These are phyloP conservation scores for Helianthus tuberosus DNA, from an alignment of 129 eudicot species.

Conservation along the genomic window DNA sequence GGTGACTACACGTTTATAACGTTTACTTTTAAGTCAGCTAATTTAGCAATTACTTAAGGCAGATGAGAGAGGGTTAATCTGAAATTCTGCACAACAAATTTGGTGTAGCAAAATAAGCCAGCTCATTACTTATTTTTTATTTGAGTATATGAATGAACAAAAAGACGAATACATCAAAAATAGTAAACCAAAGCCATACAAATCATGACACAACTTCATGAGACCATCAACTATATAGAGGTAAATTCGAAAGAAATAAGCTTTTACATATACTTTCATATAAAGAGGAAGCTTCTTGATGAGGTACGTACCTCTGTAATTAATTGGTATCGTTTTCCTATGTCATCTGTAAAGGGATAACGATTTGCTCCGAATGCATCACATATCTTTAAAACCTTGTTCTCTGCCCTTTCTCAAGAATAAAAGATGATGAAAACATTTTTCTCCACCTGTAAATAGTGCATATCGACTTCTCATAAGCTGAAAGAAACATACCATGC, in stretches of 20 bases:
- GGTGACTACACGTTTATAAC: slow-evolving; percentile 1
- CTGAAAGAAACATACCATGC: slow-evolving; percentile 16
- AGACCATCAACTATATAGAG: slow-evolving; percentile 9
- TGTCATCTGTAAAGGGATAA: slow-evolving; percentile 79
- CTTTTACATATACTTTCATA: slow-evolving; percentile 3
- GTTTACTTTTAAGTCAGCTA: background rate
- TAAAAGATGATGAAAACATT: slow-evolving; percentile 78
- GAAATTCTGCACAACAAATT: background rate
- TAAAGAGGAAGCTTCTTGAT: slow-evolving; percentile 16
- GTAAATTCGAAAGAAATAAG: background rate
- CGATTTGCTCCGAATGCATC: slow-evolving; percentile 98
- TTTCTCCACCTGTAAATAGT: slow-evolving; percentile 74
- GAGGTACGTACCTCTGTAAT: slow-evolving; percentile 59
- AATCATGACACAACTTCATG: background rate
- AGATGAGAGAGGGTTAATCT: background rate
- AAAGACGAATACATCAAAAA: background rate
- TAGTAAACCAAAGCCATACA: slow-evolving; percentile 17
- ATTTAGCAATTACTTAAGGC: background rate
- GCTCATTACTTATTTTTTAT: background rate
- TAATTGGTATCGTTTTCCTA: slow-evolving; percentile 65
- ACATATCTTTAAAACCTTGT: slow-evolving; percentile 81
- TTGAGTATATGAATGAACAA: slow-evolving; percentile 6
- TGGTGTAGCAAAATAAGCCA: background rate
- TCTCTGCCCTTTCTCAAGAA: slow-evolving; percentile 89
- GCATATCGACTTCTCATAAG: slow-evolving; percentile 20